Evolutionary conservation across 2,329 filamentous ascomycete genomes (phyloP).

Genomic region (Claviceps fusiformis): DNA sequence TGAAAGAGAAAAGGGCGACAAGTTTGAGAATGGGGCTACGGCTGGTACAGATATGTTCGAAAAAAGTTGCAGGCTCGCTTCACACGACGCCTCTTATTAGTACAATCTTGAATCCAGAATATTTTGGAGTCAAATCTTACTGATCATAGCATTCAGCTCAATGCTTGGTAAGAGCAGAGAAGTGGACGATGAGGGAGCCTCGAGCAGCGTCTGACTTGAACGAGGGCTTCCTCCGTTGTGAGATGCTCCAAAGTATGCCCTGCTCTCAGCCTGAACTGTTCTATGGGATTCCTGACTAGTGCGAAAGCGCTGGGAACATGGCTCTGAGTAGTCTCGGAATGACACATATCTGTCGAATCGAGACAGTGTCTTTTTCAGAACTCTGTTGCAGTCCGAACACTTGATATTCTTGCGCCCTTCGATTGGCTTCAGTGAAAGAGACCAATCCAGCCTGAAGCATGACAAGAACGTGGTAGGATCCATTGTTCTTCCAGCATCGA

Average conservation of each 20-base stretch:
- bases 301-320: constrained; percentile 30
- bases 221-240: neutral
- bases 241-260: constrained; percentile 20
- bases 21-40: neutral
- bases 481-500: neutral
- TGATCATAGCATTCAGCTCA: neutral
- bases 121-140: neutral
- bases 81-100: neutral
- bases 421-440: neutral
- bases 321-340: constrained; percentile 20
- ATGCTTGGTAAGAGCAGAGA: neutral
- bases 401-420: neutral
- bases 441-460: neutral
- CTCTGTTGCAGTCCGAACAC: neutral
- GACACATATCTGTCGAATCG: constrained; percentile 38
- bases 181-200: neutral
- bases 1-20: neutral
- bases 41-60: neutral
- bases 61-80: neutral
- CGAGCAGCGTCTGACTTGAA: neutral
- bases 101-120: neutral
- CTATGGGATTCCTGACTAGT: constrained; percentile 28
- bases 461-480: neutral
- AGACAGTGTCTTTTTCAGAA: neutral
- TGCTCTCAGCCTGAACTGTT: constrained; percentile 29